phyloP scores from a whole-genome alignment of 805 yeast genomes.

The Cyberlindnera bimundalis region DNA sequence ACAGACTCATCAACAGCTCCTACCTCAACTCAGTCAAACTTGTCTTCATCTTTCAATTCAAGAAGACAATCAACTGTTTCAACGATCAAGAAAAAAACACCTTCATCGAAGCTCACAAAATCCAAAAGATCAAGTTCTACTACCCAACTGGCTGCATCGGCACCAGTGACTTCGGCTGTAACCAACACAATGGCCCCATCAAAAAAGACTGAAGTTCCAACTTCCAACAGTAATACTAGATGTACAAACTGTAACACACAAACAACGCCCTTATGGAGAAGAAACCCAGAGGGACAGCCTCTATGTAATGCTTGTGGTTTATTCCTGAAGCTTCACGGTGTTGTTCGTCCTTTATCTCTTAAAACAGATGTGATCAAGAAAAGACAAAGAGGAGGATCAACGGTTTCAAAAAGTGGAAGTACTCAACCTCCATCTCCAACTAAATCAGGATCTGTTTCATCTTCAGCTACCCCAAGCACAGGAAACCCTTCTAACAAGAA shows the following conservation, averaged over 20 bases:
- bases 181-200: constrained; percentile 6
- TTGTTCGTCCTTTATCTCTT: constrained; percentile 83
- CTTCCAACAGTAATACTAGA: constrained; percentile 24
- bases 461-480: background rate
- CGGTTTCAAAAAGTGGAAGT: constrained; percentile 21
- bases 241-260: constrained; percentile 91
- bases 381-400: constrained; percentile 60
- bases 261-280: constrained; percentile 93
- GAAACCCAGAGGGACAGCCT: constrained; percentile 89
- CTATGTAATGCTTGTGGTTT: constrained; percentile 96
- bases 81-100: constrained; percentile 24
- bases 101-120: constrained; percentile 21
- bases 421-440: constrained; percentile 22
- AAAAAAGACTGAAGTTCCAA: constrained; percentile 11
- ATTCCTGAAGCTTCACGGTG: constrained; percentile 91
- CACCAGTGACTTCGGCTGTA: constrained; percentile 1
- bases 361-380: constrained; percentile 92
- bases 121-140: constrained; percentile 22
- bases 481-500: background rate
- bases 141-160: constrained; percentile 16
- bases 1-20: constrained; percentile 5
- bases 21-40: constrained; percentile 5
- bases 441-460: constrained; percentile 3
- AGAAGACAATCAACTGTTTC: constrained; percentile 23
- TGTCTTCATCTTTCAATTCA: constrained; percentile 22